Percentiles rank a stretch among this genome's conserved stretches.
These are phyloP conservation scores for Penicillium crustosum DNA, from an alignment of 2,329 filamentous ascomycete genomes.

Conservation along the genomic window DNA sequence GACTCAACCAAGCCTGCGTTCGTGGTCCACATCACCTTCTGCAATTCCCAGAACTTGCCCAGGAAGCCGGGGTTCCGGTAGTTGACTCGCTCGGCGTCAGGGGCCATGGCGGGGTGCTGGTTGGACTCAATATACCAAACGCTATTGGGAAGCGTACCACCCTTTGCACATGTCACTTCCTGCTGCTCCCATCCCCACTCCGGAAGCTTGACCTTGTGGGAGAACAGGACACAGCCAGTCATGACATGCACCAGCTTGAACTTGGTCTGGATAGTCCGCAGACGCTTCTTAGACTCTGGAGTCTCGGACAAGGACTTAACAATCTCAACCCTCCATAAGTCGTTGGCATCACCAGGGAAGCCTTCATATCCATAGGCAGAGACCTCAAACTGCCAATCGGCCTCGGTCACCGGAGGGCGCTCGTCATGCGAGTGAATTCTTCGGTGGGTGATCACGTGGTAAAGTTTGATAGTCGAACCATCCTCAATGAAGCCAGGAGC, in stretches of 20 bases:
- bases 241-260: conserved; percentile 94
- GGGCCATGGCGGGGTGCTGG: conserved; percentile 72
- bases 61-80: conserved; percentile 94
- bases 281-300: conserved; percentile 72
- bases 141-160: conserved; percentile 91
- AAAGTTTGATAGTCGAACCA: conserved; percentile 77
- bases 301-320: conserved; percentile 83
- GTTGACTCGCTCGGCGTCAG: conserved; percentile 87
- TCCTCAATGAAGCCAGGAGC: conserved; percentile 67
- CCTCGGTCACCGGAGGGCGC: conserved; percentile 79
- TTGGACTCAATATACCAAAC: conserved; percentile 97
- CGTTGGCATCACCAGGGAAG: conserved; percentile 95
- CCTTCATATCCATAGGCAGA: conserved; percentile 97
- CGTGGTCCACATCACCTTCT: conserved; percentile 98
- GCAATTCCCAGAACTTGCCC: conserved; percentile 95
- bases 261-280: conserved; percentile 94
- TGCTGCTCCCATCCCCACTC: conserved; percentile 98
- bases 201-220: conserved; percentile 97
- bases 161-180: conserved; percentile 94
- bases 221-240: conserved; percentile 95
- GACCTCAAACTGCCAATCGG: conserved; percentile 92
- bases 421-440: conserved; percentile 94
- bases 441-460: conserved; percentile 78
- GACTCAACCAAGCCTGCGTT: conserved; percentile 96
- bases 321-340: conserved; percentile 93